phyloP scores from a whole-genome alignment of 2,329 filamentous ascomycete genomes.

The Harringtonia lauricola region DNA sequence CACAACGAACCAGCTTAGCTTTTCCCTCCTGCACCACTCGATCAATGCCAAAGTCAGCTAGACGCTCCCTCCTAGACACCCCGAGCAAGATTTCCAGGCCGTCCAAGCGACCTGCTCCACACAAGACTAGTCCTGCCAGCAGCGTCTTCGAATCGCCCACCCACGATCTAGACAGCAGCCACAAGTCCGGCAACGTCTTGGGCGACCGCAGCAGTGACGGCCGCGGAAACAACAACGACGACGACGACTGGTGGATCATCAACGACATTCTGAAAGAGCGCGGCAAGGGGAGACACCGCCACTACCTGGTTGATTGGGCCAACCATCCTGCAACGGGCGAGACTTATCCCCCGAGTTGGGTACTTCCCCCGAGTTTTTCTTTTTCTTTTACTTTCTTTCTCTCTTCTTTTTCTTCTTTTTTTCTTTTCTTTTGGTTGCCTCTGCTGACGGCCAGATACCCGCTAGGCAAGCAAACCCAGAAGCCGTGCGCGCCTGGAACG shows the following conservation, averaged over 20 bases:
- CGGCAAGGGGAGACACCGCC: conserved; percentile 14
- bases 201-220: not conserved
- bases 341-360: conserved; percentile 40
- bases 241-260: conserved; percentile 17
- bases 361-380: conserved; percentile 15
- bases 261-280: conserved; percentile 27
- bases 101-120: too few relatives aligned
- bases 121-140: not conserved
- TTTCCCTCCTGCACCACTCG: too few relatives aligned
- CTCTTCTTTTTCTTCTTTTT: not conserved
- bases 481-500: conserved; percentile 19
- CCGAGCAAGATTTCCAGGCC: too few relatives aligned
- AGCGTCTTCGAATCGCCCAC: not conserved
- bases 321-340: conserved; percentile 37
- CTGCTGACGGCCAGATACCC: conserved; percentile 7
- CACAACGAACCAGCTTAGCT: too few relatives aligned
- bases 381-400: not conserved
- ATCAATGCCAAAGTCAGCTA: too few relatives aligned
- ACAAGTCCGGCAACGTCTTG: not conserved
- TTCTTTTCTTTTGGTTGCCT: not conserved
- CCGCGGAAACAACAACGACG: not conserved
- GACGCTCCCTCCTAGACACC: too few relatives aligned
- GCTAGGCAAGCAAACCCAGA: conserved; percentile 17
- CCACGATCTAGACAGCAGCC: not conserved
- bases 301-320: conserved; percentile 48